Conservation (phyloP, 2,329 filamentous ascomycete genomes). For the Fusarium compactum region DNA sequence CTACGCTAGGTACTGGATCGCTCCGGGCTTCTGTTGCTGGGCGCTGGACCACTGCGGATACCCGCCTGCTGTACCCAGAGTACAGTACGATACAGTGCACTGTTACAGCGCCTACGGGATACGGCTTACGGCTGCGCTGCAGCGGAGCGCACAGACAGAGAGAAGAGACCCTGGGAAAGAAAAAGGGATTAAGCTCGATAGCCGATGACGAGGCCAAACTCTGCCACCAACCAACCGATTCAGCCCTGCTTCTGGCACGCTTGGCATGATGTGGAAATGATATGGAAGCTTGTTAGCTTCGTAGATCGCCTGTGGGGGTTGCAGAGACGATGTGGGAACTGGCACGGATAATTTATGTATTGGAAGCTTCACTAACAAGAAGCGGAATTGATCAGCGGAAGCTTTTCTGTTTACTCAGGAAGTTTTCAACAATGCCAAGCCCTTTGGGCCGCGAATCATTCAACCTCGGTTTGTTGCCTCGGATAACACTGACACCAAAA, state of each 20-base stretch:
- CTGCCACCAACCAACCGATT: constrained; percentile 13
- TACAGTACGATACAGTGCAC: background rate
- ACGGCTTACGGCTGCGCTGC: background rate
- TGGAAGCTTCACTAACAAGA: constrained; percentile 10
- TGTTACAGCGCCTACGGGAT: background rate
- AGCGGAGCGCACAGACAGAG: background rate
- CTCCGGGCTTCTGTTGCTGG: background rate
- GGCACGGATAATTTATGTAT: background rate
- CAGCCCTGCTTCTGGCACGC: constrained; percentile 25
- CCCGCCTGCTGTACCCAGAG: background rate
- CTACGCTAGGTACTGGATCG: background rate
- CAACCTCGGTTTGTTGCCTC: constrained; percentile 14
- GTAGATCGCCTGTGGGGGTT: constrained; percentile 31
- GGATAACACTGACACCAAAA: background rate
- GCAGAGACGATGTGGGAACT: constrained; percentile 33
- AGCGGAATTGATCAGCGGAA: constrained; percentile 25
- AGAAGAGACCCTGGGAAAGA: constrained; percentile 4
- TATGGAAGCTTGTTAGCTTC: constrained; percentile 24
- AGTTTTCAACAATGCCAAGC: constrained; percentile 12
- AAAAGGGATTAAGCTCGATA: constrained; percentile 9
- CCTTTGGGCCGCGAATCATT: constrained; percentile 4
- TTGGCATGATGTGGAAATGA: constrained; percentile 22
- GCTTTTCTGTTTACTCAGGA: constrained; percentile 8
- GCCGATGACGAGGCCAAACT: constrained; percentile 14
- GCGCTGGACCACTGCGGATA: background rate